phyloP scores from a whole-genome alignment of 805 yeast species.

The Cyberlindnera mrakii region DNA sequence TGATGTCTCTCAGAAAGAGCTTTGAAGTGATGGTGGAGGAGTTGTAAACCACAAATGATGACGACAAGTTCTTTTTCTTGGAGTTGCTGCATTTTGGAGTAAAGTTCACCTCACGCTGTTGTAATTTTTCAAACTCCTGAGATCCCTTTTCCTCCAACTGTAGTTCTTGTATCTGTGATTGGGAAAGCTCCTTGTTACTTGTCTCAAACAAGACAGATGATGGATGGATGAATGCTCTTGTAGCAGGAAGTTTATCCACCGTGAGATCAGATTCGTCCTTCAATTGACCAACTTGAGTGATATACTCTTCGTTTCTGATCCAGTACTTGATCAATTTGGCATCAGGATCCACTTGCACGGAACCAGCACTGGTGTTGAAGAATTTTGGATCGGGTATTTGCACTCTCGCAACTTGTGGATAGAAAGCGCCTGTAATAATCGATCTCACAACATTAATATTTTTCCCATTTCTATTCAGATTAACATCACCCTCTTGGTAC shows the following conservation, averaged over 20 bases:
- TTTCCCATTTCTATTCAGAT: conserved; percentile 44
- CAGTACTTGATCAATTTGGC: conserved; percentile 66
- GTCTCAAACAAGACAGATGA: conserved; percentile 66
- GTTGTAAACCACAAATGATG: conserved; percentile 57
- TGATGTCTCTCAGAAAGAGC: conserved; percentile 64
- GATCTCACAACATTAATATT: conserved; percentile 54
- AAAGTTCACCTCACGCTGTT: conserved; percentile 27
- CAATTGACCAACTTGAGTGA: conserved; percentile 9
- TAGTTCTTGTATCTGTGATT: conserved; percentile 20
- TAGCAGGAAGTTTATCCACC: conserved; percentile 41
- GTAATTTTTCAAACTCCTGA: conserved; percentile 29
- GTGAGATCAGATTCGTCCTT: conserved; percentile 11
- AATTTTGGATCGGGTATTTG: conserved; percentile 79
- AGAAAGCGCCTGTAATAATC: conserved; percentile 71
- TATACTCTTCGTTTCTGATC: conserved; percentile 57
- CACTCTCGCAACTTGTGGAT: conserved; percentile 78
- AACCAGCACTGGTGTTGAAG: conserved; percentile 63
- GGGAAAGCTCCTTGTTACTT: conserved; percentile 26
- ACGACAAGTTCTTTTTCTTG: not conserved
- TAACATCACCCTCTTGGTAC: conserved; percentile 29
- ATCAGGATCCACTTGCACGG: conserved; percentile 83
- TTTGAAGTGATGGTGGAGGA: conserved; percentile 60
- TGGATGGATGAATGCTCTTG: conserved; percentile 82
- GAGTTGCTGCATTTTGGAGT: conserved; percentile 32
- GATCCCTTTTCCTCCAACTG: conserved; percentile 36